Conservation (phyloP, 345 rosid genomes). For the Tarenaya hassleriana region DNA sequence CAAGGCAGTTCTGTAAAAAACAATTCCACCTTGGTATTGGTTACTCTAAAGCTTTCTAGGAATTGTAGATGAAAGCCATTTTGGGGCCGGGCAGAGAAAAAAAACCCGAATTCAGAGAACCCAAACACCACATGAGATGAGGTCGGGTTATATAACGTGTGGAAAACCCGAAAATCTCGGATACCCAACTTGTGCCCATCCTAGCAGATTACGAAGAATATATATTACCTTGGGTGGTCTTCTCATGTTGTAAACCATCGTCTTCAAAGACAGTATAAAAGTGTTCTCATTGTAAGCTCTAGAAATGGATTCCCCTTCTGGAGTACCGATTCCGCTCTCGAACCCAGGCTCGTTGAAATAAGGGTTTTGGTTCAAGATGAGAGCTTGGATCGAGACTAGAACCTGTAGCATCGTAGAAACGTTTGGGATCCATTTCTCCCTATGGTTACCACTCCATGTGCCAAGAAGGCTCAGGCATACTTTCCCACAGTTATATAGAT, state of each 20-base stretch:
- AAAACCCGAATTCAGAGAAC: not conserved
- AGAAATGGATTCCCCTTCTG: conserved; percentile 43
- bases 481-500: conserved; percentile 64
- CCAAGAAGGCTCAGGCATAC: conserved; percentile 93
- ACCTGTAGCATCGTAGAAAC: conserved; percentile 80
- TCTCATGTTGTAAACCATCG: conserved; percentile 66
- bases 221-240: conserved; percentile 81
- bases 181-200: too few species aligned
- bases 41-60: conserved; percentile 11
- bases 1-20: not conserved
- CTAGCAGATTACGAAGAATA: too few species aligned
- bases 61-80: too few species aligned
- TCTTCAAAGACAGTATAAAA: conserved; percentile 53
- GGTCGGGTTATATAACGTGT: too few species aligned
- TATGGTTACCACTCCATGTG: conserved; percentile 72
- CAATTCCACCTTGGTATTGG: conserved; percentile 4
- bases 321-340: conserved; percentile 38
- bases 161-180: too few species aligned
- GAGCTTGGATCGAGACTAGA: conserved; percentile 87
- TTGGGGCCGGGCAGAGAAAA: too few species aligned
- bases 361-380: conserved; percentile 78
- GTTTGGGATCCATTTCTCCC: conserved; percentile 81
- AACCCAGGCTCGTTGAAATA: conserved; percentile 88
- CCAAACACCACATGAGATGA: too few species aligned
- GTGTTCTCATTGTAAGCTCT: conserved; percentile 56